Conservation (phyloP, 176 grass and related monocot species). For the Zoysia pacifica region DNA sequence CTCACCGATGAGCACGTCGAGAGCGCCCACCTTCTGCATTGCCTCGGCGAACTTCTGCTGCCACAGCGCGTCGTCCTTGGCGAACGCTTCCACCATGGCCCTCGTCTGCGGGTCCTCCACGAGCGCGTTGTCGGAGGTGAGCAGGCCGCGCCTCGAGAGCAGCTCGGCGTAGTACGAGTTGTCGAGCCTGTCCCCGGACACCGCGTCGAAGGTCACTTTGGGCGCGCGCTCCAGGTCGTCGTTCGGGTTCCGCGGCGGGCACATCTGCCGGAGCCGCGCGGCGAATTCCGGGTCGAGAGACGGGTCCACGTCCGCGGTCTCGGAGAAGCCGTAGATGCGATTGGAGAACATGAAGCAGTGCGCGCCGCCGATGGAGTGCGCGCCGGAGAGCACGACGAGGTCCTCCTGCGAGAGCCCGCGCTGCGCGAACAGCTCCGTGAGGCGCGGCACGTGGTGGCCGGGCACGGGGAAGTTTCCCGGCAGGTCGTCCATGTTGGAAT, state of each 20-base stretch:
- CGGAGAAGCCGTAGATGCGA: slow-evolving; percentile 55
- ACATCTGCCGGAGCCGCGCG: slow-evolving; percentile 12
- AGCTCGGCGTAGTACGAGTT: slow-evolving; percentile 53
- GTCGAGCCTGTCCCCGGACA: slow-evolving; percentile 37
- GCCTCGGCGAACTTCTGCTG: slow-evolving; percentile 50
- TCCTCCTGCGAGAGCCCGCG: slow-evolving; percentile 48
- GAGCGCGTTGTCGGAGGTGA: slow-evolving; percentile 53
- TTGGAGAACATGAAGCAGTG: slow-evolving; percentile 62
- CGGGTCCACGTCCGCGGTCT: slow-evolving; percentile 1
- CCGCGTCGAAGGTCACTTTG: slow-evolving; percentile 56
- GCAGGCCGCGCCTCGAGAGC: slow-evolving; percentile 38
- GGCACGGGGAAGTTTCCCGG: slow-evolving; percentile 47
- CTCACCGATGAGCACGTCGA: slow-evolving; percentile 44
- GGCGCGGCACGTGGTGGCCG: slow-evolving; percentile 10
- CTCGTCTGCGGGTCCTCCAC: slow-evolving; percentile 32
- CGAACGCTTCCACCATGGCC: slow-evolving; percentile 31
- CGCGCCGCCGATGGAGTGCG: slow-evolving; percentile 67
- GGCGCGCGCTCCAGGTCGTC: slow-evolving; percentile 23
- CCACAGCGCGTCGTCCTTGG: slow-evolving; percentile 24
- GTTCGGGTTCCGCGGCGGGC: slow-evolving; percentile 6
- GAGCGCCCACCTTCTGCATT: slow-evolving; percentile 48
- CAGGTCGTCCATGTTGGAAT: slow-evolving; percentile 46
- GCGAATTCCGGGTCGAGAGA: slow-evolving; percentile 32
- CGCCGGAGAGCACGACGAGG: slow-evolving; percentile 54
- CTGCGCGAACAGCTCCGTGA: slow-evolving; percentile 36